Evolutionary conservation across 2,329 filamentous ascomycete species (phyloP).

Genomic region (Polytolypa hystricis): DNA sequence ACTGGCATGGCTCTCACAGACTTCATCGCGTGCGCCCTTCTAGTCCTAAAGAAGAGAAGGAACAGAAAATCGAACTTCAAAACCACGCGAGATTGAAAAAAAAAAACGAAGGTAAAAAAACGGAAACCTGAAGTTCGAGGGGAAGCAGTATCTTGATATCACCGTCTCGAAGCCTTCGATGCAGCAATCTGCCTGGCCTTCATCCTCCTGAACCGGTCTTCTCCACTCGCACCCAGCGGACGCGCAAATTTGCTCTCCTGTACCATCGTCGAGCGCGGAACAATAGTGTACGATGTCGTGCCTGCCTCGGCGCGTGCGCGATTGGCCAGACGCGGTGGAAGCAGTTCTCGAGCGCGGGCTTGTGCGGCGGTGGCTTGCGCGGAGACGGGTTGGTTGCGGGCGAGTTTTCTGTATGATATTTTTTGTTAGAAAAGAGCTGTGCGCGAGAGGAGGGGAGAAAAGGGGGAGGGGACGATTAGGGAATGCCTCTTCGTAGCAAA

Average conservation of each 20-base stretch:
- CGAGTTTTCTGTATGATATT: constrained; percentile 23
- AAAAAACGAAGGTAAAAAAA: not conserved
- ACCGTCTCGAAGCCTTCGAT: constrained; percentile 30
- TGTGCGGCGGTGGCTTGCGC: constrained; percentile 35
- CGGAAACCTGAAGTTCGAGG: not conserved
- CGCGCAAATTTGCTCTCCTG: constrained; percentile 36
- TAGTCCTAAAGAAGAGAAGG: too few relatives aligned
- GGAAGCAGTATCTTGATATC: not conserved
- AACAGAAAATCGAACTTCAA: too few relatives aligned
- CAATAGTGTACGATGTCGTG: constrained; percentile 51
- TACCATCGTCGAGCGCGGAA: constrained; percentile 46
- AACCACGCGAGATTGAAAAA: not conserved
- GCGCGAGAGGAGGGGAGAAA: constrained; percentile 4
- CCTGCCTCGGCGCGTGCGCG: constrained; percentile 49
- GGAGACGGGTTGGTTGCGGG: constrained; percentile 21
- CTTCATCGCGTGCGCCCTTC: too few relatives aligned
- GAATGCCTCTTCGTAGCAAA: not conserved
- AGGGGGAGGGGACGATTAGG: constrained; percentile 4
- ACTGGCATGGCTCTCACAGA: too few relatives aligned
- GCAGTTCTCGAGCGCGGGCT: constrained; percentile 41
- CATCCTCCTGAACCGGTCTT: constrained; percentile 39
- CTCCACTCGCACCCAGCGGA: constrained; percentile 36
- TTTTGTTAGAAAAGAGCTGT: constrained; percentile 8
- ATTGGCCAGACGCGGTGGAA: constrained; percentile 43
- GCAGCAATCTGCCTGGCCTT: constrained; percentile 37